Evolutionary conservation across 2,329 filamentous ascomycete genomes (phyloP).

Genomic region (Xylaria hypoxylon): DNA sequence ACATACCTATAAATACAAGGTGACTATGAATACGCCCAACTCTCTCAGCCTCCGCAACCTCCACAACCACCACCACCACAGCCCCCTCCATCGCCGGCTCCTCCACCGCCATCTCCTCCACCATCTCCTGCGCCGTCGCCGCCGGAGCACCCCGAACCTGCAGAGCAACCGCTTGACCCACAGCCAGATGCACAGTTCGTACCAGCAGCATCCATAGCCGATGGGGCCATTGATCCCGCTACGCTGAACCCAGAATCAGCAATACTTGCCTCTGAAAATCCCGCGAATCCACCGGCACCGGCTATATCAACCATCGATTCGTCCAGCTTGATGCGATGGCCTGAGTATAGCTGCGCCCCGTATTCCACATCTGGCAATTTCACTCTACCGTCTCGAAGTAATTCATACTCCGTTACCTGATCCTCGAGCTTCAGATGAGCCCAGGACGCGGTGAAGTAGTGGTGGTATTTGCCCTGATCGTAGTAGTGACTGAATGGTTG

Average conservation of each 20-base stretch:
- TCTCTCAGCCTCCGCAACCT: neutral
- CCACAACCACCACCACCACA: neutral
- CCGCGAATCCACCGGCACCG: neutral
- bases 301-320: neutral
- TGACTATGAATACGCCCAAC: neutral
- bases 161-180: conserved; percentile 11
- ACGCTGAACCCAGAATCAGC: conserved; percentile 14
- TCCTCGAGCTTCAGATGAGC: conserved; percentile 18
- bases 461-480: conserved; percentile 23
- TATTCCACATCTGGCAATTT: conserved; percentile 21
- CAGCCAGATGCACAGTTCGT: conserved; percentile 17
- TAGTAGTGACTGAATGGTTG: conserved; percentile 26
- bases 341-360: neutral
- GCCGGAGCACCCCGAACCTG: neutral
- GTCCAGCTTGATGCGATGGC: neutral
- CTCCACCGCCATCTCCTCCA: neutral
- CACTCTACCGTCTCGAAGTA: conserved; percentile 22
- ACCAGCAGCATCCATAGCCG: neutral
- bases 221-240: neutral
- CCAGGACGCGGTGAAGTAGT: conserved; percentile 25
- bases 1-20: neutral
- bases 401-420: conserved; percentile 19
- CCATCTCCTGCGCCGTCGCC: neutral
- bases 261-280: neutral
- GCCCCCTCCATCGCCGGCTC: too few species aligned